phyloP scores from a whole-genome alignment of 495 filamentous ascomycete genomes.

The Saxophila tyrrhenica region DNA sequence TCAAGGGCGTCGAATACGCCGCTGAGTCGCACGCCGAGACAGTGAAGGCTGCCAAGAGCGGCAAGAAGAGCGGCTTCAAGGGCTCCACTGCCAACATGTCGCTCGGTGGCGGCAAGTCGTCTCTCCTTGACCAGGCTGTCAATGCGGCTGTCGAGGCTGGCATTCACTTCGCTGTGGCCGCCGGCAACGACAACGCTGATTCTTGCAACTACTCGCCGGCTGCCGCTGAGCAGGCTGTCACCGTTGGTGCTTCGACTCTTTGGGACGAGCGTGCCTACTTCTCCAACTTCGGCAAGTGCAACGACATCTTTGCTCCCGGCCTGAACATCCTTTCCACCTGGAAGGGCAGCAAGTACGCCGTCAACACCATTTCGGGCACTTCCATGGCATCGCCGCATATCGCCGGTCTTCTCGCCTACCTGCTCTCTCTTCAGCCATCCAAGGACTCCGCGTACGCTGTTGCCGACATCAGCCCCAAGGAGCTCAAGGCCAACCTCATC shows the following conservation, averaged over 20 bases:
- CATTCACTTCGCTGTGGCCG: conserved; percentile 94
- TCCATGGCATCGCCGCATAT: conserved; percentile 99
- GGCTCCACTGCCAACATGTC: conserved; percentile 99
- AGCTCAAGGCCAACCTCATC: conserved; percentile 84
- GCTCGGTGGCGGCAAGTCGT: conserved; percentile 91
- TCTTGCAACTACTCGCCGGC: conserved; percentile 99
- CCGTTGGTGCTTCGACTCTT: conserved; percentile 89
- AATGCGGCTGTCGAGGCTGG: conserved; percentile 85
- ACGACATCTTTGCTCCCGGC: conserved; percentile 97
- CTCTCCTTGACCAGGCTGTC: conserved; percentile 78
- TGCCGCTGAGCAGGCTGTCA: conserved; percentile 82
- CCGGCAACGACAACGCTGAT: conserved; percentile 96
- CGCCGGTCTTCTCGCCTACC: conserved; percentile 91
- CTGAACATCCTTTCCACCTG: conserved; percentile 96
- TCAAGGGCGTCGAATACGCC: conserved; percentile 96
- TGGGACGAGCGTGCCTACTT: conserved; percentile 97
- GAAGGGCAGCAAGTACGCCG: conserved; percentile 86
- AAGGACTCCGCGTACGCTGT: conserved; percentile 81
- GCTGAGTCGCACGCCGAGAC: conserved; percentile 65
- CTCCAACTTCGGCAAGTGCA: conserved; percentile 99
- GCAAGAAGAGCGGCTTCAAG: conserved; percentile 88
- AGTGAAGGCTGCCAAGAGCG: conserved; percentile 61
- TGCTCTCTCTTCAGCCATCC: conserved; percentile 87
- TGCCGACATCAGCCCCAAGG: conserved; percentile 78
- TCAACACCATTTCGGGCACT: conserved; percentile 98